A percentile compares a stretch with the other conserved stretches of the same genome.
phyloP scores from a whole-genome alignment of 139 green algal genomes.

The Monoraphidium neglectum region DNA sequence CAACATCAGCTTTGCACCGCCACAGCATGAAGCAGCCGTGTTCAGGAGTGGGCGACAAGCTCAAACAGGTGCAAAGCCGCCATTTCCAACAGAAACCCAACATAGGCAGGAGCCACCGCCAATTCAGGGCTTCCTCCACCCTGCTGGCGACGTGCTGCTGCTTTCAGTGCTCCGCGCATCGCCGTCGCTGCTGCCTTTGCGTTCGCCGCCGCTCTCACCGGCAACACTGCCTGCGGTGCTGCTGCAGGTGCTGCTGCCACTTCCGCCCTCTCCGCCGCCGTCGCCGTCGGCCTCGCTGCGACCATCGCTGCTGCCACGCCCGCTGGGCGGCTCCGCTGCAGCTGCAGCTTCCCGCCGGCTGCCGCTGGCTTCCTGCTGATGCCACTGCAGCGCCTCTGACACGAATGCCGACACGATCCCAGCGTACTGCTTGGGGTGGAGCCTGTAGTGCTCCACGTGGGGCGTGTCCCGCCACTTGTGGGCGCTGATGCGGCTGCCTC shows the following conservation, averaged over 20 bases:
- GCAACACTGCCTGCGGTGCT: too few species aligned
- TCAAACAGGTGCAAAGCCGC: too few species aligned
- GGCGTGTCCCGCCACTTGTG: constrained; percentile 23
- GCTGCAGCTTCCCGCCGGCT: not conserved
- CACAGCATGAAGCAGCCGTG: too few species aligned
- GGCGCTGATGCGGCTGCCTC: not conserved
- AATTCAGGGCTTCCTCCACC: too few species aligned
- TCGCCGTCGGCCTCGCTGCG: not conserved
- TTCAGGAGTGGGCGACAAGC: too few species aligned
- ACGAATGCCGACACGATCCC: constrained; percentile 13
- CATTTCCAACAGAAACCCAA: too few species aligned
- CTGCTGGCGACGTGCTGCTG: too few species aligned
- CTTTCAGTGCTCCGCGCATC: not conserved
- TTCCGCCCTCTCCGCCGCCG: not conserved
- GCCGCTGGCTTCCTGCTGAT: not conserved
- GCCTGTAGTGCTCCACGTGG: constrained; percentile 30
- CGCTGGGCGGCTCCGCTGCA: not conserved
- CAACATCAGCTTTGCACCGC: too few species aligned
- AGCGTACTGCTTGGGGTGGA: constrained; percentile 28
- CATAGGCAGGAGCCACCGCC: too few species aligned
- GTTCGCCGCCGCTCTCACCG: not conserved
- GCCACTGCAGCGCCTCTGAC: not conserved
- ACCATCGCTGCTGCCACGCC: not conserved
- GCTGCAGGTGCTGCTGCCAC: not conserved
- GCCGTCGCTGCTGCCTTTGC: not conserved